Evolutionary conservation across 73 alveolate genomes (phyloP).

Genomic region (Paraurostyla sp.): DNA sequence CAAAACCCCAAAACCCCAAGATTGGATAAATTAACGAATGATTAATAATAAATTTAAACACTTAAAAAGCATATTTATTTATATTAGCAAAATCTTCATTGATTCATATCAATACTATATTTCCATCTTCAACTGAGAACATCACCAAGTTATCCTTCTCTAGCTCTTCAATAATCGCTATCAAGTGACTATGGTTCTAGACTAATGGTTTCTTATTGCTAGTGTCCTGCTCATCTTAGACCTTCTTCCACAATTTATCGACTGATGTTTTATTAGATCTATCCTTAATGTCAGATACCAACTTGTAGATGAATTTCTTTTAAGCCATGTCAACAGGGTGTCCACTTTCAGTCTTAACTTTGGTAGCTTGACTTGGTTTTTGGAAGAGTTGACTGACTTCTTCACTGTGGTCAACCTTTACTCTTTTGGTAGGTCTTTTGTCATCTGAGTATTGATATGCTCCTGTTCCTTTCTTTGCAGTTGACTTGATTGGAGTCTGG

Average conservation of each 20-base stretch:
- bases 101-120: slow-evolving; percentile 2
- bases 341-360: neutral
- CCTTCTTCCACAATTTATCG: slow-evolving; percentile 19
- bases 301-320: slow-evolving; percentile 26
- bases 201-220: neutral
- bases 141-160: slow-evolving; percentile 31
- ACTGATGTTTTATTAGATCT: neutral
- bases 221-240: slow-evolving; percentile 19
- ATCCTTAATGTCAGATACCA: neutral
- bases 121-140: slow-evolving; percentile 40
- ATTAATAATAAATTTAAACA: too few relatives aligned
- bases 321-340: neutral
- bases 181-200: neutral
- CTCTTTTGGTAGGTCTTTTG: neutral
- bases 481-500: neutral
- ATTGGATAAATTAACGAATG: too few relatives aligned
- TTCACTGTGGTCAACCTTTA: neutral
- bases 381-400: neutral
- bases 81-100: neutral
- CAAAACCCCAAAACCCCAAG: too few relatives aligned
- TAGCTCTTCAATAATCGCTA: neutral
- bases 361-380: neutral
- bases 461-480: neutral
- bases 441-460: neutral
- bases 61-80: too few relatives aligned